These are phyloP conservation scores for Amoebophrya sp. DNA, from an alignment of 169 alveolate species.

Conservation along the genomic window DNA sequence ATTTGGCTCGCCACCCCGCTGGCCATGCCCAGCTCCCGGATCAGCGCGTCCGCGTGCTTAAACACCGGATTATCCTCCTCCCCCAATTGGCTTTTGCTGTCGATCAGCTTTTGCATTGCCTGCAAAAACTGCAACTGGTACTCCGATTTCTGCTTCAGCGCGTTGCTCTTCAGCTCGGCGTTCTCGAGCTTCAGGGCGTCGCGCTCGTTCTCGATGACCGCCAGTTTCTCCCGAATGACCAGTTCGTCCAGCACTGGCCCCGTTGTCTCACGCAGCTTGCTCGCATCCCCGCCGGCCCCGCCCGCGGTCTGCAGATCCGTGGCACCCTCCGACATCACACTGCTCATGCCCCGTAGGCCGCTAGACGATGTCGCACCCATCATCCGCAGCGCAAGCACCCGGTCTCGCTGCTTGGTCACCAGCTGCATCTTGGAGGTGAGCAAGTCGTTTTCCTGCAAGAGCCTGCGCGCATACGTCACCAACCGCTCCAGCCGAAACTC, in stretches of 20 bases:
- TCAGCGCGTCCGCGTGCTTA: not conserved
- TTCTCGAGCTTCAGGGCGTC: not conserved
- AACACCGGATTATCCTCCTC: not conserved
- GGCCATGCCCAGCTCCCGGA: not conserved
- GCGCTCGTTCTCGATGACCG: not conserved
- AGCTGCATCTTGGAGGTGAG: not conserved
- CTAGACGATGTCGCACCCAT: not conserved
- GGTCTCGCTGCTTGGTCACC: not conserved
- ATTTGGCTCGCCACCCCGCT: too few species aligned
- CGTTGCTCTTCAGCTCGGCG: not conserved
- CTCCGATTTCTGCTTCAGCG: not conserved
- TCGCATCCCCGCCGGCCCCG: not conserved
- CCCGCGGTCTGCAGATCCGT: not conserved
- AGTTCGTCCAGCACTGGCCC: not conserved
- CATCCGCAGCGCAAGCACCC: not conserved
- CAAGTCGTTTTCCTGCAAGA: not conserved
- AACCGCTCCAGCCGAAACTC: not conserved
- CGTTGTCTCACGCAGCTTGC: not conserved
- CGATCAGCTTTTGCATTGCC: not conserved
- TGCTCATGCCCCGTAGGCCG: not conserved
- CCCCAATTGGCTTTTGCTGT: not conserved
- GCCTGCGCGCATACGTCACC: not conserved
- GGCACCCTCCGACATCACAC: not conserved
- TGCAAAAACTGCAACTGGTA: not conserved
- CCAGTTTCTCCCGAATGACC: not conserved